A percentile compares a stretch with the other conserved stretches of the same genome.
phyloP scores from a whole-genome alignment of 1,284 basidiomycete genomes.

The Ganoderma sinense region DNA sequence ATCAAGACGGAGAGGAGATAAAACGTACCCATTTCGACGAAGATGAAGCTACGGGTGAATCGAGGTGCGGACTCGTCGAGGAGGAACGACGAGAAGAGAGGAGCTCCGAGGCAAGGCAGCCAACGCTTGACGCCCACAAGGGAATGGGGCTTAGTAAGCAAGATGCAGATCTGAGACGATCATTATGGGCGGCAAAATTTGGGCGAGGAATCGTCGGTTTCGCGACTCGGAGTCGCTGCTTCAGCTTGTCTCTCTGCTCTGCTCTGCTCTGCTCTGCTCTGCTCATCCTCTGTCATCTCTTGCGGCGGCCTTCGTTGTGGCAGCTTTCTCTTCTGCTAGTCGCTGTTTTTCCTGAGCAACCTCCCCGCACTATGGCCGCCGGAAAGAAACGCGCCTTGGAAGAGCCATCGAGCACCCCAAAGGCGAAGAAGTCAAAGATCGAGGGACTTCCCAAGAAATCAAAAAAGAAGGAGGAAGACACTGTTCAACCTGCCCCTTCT shows the following conservation, averaged over 20 bases:
- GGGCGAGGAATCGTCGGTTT: constrained; percentile 14
- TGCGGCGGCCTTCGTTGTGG: too few species aligned
- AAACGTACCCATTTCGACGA: constrained; percentile 26
- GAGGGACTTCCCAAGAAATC: constrained; percentile 40
- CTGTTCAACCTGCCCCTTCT: constrained; percentile 43
- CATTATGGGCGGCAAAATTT: constrained; percentile 33
- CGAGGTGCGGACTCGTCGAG: background rate
- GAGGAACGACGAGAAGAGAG: background rate
- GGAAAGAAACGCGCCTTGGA: constrained; percentile 66
- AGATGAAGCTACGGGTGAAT: background rate
- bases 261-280: too few species aligned
- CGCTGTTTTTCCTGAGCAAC: background rate
- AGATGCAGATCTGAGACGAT: constrained; percentile 24
- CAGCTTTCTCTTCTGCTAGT: background rate
- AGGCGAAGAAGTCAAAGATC: constrained; percentile 63
- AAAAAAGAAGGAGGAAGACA: constrained; percentile 33
- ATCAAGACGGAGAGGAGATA: background rate
- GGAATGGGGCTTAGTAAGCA: constrained; percentile 20
- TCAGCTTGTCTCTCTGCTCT: too few species aligned
- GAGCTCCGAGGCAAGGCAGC: too few species aligned
- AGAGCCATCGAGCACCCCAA: constrained; percentile 53
- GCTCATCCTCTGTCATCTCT: background rate
- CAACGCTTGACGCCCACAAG: too few species aligned
- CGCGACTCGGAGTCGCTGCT: too few species aligned
- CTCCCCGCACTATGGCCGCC: constrained; percentile 29